These are phyloP conservation scores for Silene vulgaris DNA, from an alignment of 179 eudicot species.

Conservation along the genomic window DNA sequence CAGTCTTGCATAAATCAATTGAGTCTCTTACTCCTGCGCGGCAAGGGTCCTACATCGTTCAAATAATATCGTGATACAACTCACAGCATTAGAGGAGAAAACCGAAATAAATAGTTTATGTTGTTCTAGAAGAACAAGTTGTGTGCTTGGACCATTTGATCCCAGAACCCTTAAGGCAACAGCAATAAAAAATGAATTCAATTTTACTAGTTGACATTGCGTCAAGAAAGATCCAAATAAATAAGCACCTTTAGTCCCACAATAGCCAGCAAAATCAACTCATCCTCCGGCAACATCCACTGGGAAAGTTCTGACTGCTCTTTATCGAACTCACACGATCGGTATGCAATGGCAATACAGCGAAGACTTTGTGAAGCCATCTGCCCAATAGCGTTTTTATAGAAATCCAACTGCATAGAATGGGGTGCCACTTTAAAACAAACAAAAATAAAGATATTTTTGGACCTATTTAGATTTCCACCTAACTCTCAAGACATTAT, in stretches of 20 bases:
- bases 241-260: conserved; percentile 69
- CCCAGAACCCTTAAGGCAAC: background rate
- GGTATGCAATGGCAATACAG: conserved; percentile 78
- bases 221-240: background rate
- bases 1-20: conserved; percentile 59
- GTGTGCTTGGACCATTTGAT: conserved; percentile 6
- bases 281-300: conserved; percentile 72
- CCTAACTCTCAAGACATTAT: background rate
- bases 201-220: background rate
- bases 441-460: background rate
- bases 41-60: conserved; percentile 70
- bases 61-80: background rate
- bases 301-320: conserved; percentile 48
- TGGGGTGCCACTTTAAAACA: background rate
- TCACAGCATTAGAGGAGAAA: background rate
- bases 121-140: background rate
- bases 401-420: conserved; percentile 40
- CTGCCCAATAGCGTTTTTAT: conserved; percentile 56
- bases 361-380: conserved; percentile 82
- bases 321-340: conserved; percentile 36
- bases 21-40: conserved; percentile 82
- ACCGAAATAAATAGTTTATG: background rate
- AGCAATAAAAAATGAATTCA: background rate
- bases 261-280: conserved; percentile 73
- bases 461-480: background rate